Base-by-base conservation (phyloP, 805 yeast genomes). In the Yarrowia yakushimensis region DNA sequence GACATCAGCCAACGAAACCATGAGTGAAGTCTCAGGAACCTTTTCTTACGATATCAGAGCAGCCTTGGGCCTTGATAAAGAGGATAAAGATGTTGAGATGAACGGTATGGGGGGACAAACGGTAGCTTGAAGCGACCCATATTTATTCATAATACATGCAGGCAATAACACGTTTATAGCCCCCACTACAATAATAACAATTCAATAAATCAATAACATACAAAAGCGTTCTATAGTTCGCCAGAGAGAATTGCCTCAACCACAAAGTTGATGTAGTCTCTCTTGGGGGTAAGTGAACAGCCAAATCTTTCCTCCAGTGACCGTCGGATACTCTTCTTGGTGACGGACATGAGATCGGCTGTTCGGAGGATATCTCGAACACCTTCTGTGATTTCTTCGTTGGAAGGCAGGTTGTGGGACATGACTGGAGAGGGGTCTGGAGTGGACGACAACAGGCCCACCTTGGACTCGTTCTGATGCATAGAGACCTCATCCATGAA, bases 201-300 rank as follows among this genome's bases (percentile, higher is more conserved):
- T 45, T 27, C 6, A 37, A 39, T 54, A 39, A 54, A 57, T 57
- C 28, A 57, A 55, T 39, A 39, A 28, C 61, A 39, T 22, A 36
- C 50, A 23, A 34, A 36, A 34, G 33, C 30, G 34, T 23, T 50
- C 18, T 66, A 76, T 20, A 77, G 62, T 41, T 76, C 79, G 1
- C 78, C 78, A n/a, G 74, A 68, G 31, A 76, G 65, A 27, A 76
- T 66, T 1, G 79, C 78, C 65, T 77, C 79, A 3, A 71, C 71
- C 11, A 74, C 75, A 64, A 74, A 70, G 43, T 76, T 74, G 39
- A 76, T 73, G 66, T 75, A 76, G 60, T 74, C 78, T 31, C 72
- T 66, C 66, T 75, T 71, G 43, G 71, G 46, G 10, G 65, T 61
- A 43, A 76, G 67, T 62, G 69, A 71, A 60, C 69, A 66, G 18